Conservation (phyloP, 2,329 filamentous ascomycete species). For the Pseudocercospora macadamiae region DNA sequence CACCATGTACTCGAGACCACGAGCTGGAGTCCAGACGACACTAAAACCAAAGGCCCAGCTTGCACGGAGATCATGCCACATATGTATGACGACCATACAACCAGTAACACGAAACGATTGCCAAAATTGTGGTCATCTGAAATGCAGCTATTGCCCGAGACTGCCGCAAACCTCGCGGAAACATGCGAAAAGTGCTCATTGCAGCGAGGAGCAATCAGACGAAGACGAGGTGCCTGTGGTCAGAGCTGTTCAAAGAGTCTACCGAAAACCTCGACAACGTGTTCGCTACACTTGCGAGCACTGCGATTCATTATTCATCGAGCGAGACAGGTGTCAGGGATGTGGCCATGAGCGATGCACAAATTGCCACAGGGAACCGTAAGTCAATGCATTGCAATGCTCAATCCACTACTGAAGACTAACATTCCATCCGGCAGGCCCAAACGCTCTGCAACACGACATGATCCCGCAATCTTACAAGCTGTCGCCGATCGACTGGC, state of each 20-base stretch:
- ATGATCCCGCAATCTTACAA: slow-evolving; percentile 27
- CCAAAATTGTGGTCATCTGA: slow-evolving; percentile 67
- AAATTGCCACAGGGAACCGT: slow-evolving; percentile 60
- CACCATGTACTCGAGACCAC: slow-evolving; percentile 29
- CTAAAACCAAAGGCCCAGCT: slow-evolving; percentile 71
- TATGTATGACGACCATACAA: slow-evolving; percentile 53
- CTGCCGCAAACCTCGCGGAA: slow-evolving; percentile 67
- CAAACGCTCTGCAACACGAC: slow-evolving; percentile 17
- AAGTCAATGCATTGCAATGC: slow-evolving; percentile 30
- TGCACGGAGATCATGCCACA: slow-evolving; percentile 78
- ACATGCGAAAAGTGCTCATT: not conserved
- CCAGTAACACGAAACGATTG: slow-evolving; percentile 49
- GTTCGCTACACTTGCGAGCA: slow-evolving; percentile 60
- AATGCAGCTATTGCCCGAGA: slow-evolving; percentile 78
- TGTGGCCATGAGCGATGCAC: slow-evolving; percentile 20
- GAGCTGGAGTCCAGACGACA: slow-evolving; percentile 46
- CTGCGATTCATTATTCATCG: slow-evolving; percentile 63
- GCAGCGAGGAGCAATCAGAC: slow-evolving; percentile 30
- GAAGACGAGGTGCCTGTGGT: slow-evolving; percentile 31
- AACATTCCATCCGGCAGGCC: slow-evolving; percentile 16
- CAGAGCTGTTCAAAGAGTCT: slow-evolving; percentile 40
- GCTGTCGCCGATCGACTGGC: slow-evolving; percentile 27
- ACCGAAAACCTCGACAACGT: slow-evolving; percentile 49
- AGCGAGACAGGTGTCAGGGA: slow-evolving; percentile 60
- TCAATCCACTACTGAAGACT: not conserved